A percentile compares a stretch with the other conserved stretches of the same genome.
These are phyloP conservation scores for Cordyceps cateniannulata DNA, from an alignment of 2,329 filamentous ascomycete species.

Conservation along the genomic window DNA sequence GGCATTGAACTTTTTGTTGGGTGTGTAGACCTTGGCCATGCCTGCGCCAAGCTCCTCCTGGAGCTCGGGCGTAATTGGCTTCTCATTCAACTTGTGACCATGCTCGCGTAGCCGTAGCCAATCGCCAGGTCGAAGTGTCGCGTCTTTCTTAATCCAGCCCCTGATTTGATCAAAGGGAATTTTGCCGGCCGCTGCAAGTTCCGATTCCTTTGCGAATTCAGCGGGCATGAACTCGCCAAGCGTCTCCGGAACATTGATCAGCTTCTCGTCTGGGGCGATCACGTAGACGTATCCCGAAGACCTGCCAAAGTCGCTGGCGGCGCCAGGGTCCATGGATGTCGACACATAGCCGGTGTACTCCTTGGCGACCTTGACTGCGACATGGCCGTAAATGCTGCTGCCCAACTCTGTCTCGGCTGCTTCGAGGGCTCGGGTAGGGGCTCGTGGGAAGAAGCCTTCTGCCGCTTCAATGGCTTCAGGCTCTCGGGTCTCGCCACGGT, in stretches of 20 bases:
- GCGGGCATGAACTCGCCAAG: neutral
- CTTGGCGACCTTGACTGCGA: neutral
- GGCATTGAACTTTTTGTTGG: neutral
- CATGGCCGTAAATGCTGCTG: neutral
- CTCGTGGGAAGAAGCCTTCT: neutral
- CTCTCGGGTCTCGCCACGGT: neutral
- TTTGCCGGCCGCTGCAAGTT: neutral
- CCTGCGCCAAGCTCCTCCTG: neutral
- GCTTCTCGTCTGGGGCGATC: neutral
- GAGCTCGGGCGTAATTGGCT: neutral
- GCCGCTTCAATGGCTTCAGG: neutral
- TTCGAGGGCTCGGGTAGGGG: neutral
- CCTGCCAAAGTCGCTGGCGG: neutral
- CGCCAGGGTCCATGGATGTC: neutral
- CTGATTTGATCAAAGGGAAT: neutral
- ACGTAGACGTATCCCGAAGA: neutral
- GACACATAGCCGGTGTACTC: neutral
- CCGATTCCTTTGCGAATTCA: neutral
- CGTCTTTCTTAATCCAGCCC: neutral
- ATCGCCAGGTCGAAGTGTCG: neutral
- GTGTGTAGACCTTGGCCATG: neutral
- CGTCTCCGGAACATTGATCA: neutral
- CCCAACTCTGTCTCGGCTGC: neutral
- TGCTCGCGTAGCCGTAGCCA: neutral
- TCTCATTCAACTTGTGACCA: neutral